A percentile compares a stretch with the other conserved stretches of the same genome.
phyloP scores from a whole-genome alignment of 768 basidiomycete genomes.

The Boletus subparvulus region DNA sequence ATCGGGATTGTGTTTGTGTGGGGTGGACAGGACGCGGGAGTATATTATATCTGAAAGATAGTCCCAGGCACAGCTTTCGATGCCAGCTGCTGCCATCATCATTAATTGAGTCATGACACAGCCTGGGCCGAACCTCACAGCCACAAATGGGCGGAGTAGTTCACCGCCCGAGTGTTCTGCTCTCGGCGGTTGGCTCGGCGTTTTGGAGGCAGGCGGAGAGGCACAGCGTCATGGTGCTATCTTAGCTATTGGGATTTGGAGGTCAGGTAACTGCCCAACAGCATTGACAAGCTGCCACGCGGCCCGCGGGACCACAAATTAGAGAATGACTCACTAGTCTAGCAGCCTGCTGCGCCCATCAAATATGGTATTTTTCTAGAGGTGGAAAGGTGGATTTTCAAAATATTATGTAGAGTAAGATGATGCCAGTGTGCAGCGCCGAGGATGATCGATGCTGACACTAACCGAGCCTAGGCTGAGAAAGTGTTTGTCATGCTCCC shows the following conservation, averaged over 20 bases:
- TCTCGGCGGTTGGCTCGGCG: neutral
- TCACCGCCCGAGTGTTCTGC: constrained; percentile 3
- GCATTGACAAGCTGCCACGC: too few species aligned
- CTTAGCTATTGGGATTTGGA: too few species aligned
- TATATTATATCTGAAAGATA: constrained; percentile 22
- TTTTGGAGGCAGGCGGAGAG: neutral
- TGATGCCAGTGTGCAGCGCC: too few species aligned
- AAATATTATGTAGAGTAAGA: too few species aligned
- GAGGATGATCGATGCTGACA: too few species aligned
- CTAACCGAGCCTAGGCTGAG: too few species aligned
- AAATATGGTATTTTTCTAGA: neutral
- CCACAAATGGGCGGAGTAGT: constrained; percentile 9
- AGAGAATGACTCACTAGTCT: neutral
- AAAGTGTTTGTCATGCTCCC: neutral
- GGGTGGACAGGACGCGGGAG: neutral
- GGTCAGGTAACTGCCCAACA: too few species aligned
- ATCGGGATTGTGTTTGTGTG: neutral
- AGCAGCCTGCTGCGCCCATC: neutral
- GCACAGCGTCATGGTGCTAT: neutral
- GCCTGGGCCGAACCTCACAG: constrained; percentile 18
- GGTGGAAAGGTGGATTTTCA: too few species aligned
- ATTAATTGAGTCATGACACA: constrained; percentile 7
- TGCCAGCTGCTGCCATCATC: neutral
- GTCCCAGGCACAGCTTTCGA: constrained; percentile 12
- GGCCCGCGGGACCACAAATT: neutral